A percentile compares a stretch with the other conserved stretches of the same genome.
These are phyloP conservation scores for Isoetes engelmannii DNA, from an alignment of 83 land plant species.

Conservation along the genomic window DNA sequence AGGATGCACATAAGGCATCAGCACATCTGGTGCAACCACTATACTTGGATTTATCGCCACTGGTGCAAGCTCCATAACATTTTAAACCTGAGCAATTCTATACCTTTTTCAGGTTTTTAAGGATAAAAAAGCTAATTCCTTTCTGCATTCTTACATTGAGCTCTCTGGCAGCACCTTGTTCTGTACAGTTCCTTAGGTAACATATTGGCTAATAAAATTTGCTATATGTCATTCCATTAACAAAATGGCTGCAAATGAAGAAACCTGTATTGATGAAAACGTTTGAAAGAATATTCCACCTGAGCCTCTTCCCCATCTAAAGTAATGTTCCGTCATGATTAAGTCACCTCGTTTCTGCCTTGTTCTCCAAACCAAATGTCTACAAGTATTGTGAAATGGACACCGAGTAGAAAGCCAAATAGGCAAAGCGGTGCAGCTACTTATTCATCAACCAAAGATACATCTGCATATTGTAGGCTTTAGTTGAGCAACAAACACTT, in stretches of 20 bases:
- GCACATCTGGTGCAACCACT: slow-evolving; percentile 78
- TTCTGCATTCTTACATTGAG: slow-evolving; percentile 14
- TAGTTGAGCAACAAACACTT: too few relatives aligned
- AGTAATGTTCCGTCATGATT: slow-evolving; percentile 58
- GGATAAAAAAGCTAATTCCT: not conserved
- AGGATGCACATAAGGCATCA: slow-evolving; percentile 90
- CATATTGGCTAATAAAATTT: slow-evolving; percentile 85
- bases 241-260: slow-evolving; percentile 59
- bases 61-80: slow-evolving; percentile 52
- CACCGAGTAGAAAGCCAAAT: too few relatives aligned
- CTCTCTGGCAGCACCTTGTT: slow-evolving; percentile 25
- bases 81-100: slow-evolving; percentile 25
- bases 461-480: too few relatives aligned
- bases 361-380: too few relatives aligned
- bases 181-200: slow-evolving; percentile 80
- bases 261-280: slow-evolving; percentile 55
- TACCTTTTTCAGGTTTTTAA: slow-evolving; percentile 12
- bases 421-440: too few relatives aligned
- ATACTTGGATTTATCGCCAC: slow-evolving; percentile 59
- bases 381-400: too few relatives aligned
- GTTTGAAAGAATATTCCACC: slow-evolving; percentile 59
- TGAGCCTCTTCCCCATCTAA: too few relatives aligned
- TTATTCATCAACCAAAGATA: too few relatives aligned
- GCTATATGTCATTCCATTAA: slow-evolving; percentile 85
- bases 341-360: slow-evolving; percentile 42